These are phyloP conservation scores for Schwanniomyces sp. DNA, from an alignment of 805 yeast genomes.

Conservation along the genomic window DNA sequence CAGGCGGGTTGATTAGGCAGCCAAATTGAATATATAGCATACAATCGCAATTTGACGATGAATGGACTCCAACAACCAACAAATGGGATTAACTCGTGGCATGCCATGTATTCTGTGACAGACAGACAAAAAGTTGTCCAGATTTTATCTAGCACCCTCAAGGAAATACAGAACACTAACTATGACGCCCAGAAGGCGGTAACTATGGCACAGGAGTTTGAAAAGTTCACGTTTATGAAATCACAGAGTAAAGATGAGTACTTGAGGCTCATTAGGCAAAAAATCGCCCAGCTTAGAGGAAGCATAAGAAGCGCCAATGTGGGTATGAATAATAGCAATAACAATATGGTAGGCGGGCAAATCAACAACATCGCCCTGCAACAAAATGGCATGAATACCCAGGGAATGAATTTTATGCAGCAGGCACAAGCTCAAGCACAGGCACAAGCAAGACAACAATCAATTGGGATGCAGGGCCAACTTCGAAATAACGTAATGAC, in stretches of 20 bases:
- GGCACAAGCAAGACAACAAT: constrained; percentile 48
- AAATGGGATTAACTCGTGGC: constrained; percentile 19
- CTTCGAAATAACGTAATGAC: constrained; percentile 14
- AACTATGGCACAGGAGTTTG: constrained; percentile 66
- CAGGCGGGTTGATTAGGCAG: not conserved
- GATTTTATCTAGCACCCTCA: constrained; percentile 34
- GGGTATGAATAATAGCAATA: constrained; percentile 5
- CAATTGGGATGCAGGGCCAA: constrained; percentile 41
- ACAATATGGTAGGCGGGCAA: constrained; percentile 6
- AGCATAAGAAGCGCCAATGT: constrained; percentile 13
- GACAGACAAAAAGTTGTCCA: constrained; percentile 44
- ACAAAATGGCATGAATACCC: constrained; percentile 15
- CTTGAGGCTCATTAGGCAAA: constrained; percentile 39
- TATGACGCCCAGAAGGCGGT: constrained; percentile 37
- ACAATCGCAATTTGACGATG: constrained; percentile 3
- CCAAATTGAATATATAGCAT: not conserved
- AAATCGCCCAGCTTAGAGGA: constrained; percentile 32
- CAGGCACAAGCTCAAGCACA: constrained; percentile 29
- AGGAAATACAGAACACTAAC: constrained; percentile 33
- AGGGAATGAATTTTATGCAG: constrained; percentile 23
- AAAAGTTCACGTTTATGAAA: constrained; percentile 60
- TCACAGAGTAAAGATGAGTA: constrained; percentile 61
- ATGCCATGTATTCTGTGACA: constrained; percentile 21
- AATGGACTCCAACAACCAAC: constrained; percentile 9
- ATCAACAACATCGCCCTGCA: constrained; percentile 11